phyloP scores from a whole-genome alignment of 2,329 filamentous ascomycete species.

The Aureobasidium sp. region DNA sequence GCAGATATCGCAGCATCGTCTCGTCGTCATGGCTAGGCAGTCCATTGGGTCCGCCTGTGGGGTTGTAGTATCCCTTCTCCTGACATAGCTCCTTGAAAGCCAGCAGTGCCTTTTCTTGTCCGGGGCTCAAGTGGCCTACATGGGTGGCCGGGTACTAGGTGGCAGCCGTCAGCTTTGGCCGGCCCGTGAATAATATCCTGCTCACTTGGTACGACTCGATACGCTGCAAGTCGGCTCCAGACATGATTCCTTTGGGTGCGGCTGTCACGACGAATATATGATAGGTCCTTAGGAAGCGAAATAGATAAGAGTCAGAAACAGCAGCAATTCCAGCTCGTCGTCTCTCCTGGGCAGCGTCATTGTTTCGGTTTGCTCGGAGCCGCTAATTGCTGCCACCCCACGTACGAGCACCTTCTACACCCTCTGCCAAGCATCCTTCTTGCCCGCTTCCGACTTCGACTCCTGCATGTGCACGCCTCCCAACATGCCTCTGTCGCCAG shows the following conservation, averaged over 20 bases:
- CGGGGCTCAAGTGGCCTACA: constrained; percentile 64
- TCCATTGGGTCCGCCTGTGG: constrained; percentile 29
- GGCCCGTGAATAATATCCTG: background rate
- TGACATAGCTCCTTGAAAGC: constrained; percentile 65
- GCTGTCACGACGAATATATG: background rate
- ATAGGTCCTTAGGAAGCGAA: constrained; percentile 4
- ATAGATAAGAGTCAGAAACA: background rate
- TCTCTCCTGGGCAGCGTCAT: constrained; percentile 6
- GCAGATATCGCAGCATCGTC: constrained; percentile 72
- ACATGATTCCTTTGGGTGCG: background rate
- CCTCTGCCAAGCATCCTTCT: background rate
- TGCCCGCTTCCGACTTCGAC: background rate
- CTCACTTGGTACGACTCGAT: constrained; percentile 27
- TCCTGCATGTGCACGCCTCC: background rate
- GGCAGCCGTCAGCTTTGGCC: background rate
- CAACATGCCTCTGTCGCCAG: background rate
- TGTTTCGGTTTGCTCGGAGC: background rate
- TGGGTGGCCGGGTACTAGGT: constrained; percentile 66
- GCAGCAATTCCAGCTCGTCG: background rate
- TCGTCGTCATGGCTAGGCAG: constrained; percentile 64
- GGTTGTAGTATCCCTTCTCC: constrained; percentile 58
- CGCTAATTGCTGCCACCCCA: background rate
- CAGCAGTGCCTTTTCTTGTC: constrained; percentile 60
- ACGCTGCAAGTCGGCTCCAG: constrained; percentile 22
- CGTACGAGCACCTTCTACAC: background rate